phyloP scores from a whole-genome alignment of 2,329 filamentous ascomycete genomes.

The Fusarium agapanthi region DNA sequence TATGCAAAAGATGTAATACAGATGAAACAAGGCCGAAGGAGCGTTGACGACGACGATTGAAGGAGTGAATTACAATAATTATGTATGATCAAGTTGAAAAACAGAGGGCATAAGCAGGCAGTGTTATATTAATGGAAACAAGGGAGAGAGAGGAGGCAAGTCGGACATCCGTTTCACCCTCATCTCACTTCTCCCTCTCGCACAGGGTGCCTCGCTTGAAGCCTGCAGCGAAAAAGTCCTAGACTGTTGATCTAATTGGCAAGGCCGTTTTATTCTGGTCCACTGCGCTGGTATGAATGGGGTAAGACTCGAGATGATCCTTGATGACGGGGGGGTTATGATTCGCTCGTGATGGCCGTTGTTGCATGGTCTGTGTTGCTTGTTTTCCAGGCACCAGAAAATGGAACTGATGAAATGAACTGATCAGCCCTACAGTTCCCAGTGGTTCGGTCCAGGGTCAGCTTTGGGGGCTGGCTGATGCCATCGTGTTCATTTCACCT shows the following conservation, averaged over 20 bases:
- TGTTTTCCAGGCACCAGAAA: constrained; percentile 37
- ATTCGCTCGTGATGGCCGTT: constrained; percentile 46
- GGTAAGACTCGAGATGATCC: constrained; percentile 19
- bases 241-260: constrained; percentile 9
- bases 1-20: background rate
- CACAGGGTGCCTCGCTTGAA: constrained; percentile 29
- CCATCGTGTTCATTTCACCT: background rate
- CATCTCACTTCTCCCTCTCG: constrained; percentile 8
- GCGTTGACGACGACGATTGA: background rate
- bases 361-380: constrained; percentile 43
- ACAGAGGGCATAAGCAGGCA: constrained; percentile 11
- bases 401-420: background rate
- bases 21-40: background rate
- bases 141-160: background rate
- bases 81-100: background rate
- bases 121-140: constrained; percentile 19
- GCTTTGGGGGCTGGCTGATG: background rate
- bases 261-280: background rate
- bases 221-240: constrained; percentile 15
- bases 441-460: background rate
- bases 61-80: constrained; percentile 11
- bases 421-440: constrained; percentile 39
- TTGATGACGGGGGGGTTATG: background rate
- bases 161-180: constrained; percentile 11
- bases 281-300: constrained; percentile 24